phyloP scores from a whole-genome alignment of 2,329 filamentous ascomycete species.

The Fusarium pseudonygamai region DNA sequence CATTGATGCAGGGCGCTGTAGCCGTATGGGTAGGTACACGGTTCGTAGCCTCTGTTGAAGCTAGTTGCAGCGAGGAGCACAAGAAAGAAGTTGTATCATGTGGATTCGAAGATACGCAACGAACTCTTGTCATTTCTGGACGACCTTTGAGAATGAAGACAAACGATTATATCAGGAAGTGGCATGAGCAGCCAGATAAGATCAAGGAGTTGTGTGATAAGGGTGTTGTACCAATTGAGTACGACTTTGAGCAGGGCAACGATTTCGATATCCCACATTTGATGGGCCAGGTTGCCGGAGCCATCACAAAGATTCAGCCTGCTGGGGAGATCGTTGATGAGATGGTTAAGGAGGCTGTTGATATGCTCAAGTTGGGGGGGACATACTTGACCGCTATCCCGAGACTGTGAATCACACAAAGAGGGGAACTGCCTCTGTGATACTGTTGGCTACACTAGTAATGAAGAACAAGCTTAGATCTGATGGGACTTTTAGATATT shows the following conservation, averaged over 20 bases:
- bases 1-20: slow-evolving; percentile 85
- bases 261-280: slow-evolving; percentile 88
- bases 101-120: slow-evolving; percentile 79
- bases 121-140: slow-evolving; percentile 85
- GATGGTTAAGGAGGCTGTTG: slow-evolving; percentile 83
- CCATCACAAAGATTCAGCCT: slow-evolving; percentile 80
- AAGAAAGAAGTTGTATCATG: slow-evolving; percentile 87
- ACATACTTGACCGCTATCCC: slow-evolving; percentile 61
- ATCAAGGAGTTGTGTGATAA: slow-evolving; percentile 78
- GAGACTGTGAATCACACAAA: slow-evolving; percentile 54
- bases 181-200: slow-evolving; percentile 80
- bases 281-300: slow-evolving; percentile 92
- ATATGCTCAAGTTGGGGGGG: slow-evolving; percentile 70
- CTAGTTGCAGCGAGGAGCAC: slow-evolving; percentile 81
- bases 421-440: not conserved
- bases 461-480: not conserved
- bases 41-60: slow-evolving; percentile 86
- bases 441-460: too few relatives aligned
- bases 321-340: slow-evolving; percentile 87
- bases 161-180: slow-evolving; percentile 84
- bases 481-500: not conserved
- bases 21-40: slow-evolving; percentile 96
- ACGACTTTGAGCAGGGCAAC: slow-evolving; percentile 83
- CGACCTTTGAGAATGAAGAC: slow-evolving; percentile 81
- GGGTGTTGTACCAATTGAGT: slow-evolving; percentile 82